phyloP scores from a whole-genome alignment of 2,329 filamentous ascomycete genomes.

The Cryphonectria carpinicola region DNA sequence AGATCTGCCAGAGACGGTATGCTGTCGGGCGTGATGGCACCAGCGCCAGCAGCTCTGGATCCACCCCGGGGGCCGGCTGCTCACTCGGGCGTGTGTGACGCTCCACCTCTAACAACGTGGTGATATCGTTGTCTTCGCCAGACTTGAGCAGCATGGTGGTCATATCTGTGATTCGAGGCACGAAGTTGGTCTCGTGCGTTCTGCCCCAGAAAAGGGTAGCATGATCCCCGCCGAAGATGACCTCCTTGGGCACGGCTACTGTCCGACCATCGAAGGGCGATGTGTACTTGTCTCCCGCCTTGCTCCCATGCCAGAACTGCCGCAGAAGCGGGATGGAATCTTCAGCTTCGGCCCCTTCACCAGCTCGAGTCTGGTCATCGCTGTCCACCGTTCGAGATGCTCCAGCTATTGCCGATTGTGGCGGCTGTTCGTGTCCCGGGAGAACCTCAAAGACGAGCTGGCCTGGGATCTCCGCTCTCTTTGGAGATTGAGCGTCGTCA shows the following conservation, averaged over 20 bases:
- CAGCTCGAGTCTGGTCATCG: not conserved
- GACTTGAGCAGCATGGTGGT: constrained; percentile 21
- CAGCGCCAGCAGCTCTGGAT: constrained; percentile 25
- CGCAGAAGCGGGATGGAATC: constrained; percentile 10
- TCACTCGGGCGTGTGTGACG: constrained; percentile 22
- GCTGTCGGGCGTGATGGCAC: constrained; percentile 30
- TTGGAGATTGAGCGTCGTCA: not conserved
- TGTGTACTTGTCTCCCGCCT: constrained; percentile 19
- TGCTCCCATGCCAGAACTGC: constrained; percentile 26
- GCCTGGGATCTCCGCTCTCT: not conserved
- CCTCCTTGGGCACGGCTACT: constrained; percentile 17
- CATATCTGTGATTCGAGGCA: constrained; percentile 24
- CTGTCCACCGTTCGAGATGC: not conserved
- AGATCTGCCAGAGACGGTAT: constrained; percentile 30
- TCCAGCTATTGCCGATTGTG: not conserved
- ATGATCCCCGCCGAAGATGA: constrained; percentile 23
- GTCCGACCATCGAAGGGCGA: constrained; percentile 12
- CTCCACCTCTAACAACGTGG: constrained; percentile 28
- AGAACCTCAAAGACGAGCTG: constrained; percentile 13
- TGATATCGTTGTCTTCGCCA: constrained; percentile 16
- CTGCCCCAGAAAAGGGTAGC: constrained; percentile 24
- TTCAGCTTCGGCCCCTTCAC: not conserved
- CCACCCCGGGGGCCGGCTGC: constrained; percentile 13
- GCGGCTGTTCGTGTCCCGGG: not conserved
- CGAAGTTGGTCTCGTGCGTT: constrained; percentile 24